These are phyloP conservation scores for Boletus rubroflammeus DNA, from an alignment of 768 basidiomycete genomes.

Conservation along the genomic window DNA sequence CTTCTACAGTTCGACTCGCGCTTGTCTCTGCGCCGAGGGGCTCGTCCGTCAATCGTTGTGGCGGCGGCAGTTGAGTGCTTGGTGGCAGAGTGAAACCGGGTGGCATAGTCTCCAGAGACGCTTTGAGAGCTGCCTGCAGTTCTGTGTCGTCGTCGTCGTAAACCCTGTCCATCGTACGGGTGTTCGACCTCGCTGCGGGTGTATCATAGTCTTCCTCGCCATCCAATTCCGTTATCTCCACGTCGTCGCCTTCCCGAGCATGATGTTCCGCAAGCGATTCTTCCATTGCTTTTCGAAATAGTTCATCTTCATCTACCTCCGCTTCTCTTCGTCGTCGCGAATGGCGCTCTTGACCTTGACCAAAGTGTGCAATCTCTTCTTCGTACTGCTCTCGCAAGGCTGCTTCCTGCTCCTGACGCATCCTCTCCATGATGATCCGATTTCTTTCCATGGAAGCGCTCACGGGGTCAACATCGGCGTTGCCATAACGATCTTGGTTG, in stretches of 20 bases:
- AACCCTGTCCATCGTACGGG: conserved; percentile 37
- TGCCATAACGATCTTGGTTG: conserved; percentile 29
- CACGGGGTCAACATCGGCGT: conserved; percentile 48
- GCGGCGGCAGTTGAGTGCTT: conserved; percentile 6
- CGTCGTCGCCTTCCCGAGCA: conserved; percentile 19
- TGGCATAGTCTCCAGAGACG: conserved; percentile 69
- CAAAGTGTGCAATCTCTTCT: conserved; percentile 33
- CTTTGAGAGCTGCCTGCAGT: conserved; percentile 82
- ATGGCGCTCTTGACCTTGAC: conserved; percentile 6
- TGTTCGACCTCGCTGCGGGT: neutral
- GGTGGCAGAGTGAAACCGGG: conserved; percentile 43
- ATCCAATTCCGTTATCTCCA: conserved; percentile 17
- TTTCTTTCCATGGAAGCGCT: conserved; percentile 66
- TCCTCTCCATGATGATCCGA: conserved; percentile 55
- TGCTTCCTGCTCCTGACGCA: conserved; percentile 62
- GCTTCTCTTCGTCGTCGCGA: conserved; percentile 3
- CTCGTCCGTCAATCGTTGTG: conserved; percentile 16
- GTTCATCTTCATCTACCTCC: conserved; percentile 49
- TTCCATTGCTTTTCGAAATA: conserved; percentile 44
- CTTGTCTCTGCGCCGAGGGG: neutral
- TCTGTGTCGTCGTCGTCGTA: conserved; percentile 88
- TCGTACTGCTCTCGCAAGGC: conserved; percentile 61
- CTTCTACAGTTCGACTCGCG: conserved; percentile 12
- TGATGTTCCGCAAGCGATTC: conserved; percentile 22
- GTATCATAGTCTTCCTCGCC: conserved; percentile 21